Percentiles rank a stretch among this genome's conserved stretches.
Evolutionary conservation across 495 filamentous ascomycete species (phyloP).

Genomic region (Cudoniella acicularis): DNA sequence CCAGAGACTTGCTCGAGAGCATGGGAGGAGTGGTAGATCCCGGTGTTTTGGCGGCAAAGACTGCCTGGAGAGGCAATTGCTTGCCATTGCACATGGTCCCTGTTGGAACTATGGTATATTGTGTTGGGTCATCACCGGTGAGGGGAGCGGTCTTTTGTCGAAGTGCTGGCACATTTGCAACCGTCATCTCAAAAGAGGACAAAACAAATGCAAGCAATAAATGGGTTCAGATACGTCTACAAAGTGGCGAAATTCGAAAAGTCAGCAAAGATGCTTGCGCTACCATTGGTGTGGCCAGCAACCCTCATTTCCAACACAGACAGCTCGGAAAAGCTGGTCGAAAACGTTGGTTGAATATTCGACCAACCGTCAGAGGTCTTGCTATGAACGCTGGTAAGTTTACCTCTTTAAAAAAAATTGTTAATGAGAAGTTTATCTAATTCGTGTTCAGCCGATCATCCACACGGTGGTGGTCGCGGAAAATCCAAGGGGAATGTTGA

Average conservation of each 20-base stretch:
- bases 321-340: constrained; percentile 94
- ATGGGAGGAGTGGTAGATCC: constrained; percentile 92
- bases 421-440: constrained; percentile 27
- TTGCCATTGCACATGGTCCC: constrained; percentile 92
- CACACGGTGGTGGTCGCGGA: constrained; percentile 96
- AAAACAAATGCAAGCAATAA: constrained; percentile 48
- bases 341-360: constrained; percentile 85
- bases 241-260: constrained; percentile 86
- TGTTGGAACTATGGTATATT: constrained; percentile 84
- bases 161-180: constrained; percentile 87
- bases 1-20: constrained; percentile 72
- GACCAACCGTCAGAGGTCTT: constrained; percentile 91
- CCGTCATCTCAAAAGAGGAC: constrained; percentile 80
- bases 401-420: constrained; percentile 2
- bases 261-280: constrained; percentile 90
- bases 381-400: constrained; percentile 89
- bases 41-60: constrained; percentile 90
- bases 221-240: constrained; percentile 75
- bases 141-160: constrained; percentile 86
- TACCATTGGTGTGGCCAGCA: constrained; percentile 90
- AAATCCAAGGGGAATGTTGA: constrained; percentile 97
- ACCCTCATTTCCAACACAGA: constrained; percentile 81
- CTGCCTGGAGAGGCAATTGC: constrained; percentile 92
- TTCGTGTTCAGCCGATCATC: constrained; percentile 60
- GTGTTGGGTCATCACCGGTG: constrained; percentile 70